Evolutionary conservation across 768 basidiomycete species (phyloP), one percentile per base, ranked within the genome.

Genomic region (Trametopsis cervina): DNA sequence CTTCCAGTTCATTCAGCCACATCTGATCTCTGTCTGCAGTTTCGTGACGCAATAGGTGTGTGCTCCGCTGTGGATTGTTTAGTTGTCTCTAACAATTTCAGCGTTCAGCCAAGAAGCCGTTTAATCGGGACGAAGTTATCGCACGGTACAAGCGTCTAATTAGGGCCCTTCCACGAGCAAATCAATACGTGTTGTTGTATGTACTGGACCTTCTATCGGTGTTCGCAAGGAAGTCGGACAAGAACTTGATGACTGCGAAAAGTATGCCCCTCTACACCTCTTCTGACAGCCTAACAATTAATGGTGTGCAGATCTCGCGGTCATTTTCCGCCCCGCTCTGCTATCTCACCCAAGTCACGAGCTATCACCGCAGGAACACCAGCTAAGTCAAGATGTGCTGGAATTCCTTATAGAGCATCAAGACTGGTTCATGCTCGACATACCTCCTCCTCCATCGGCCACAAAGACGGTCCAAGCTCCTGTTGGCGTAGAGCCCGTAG

Each of bases 351-450:
- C 92, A 2, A 66, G 74, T 20, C 92, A 97, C 60, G 89, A 91
- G 59, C 79, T 94, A 72, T 79, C 78, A 4, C 92, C 92, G 0
- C 68, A 77, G 40, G 91, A 95, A 60, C 92, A 97, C 67, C 78
- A 81, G 7, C 76, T 91, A 6, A 91, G 86, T 54, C 95, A 96
- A 65, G 73, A 75, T 48, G 94, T 98, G 23, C 76, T 99, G 42
- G 93, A 97, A 63, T 97, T 96, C 64, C 73, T 99, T 45, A 96
- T 99, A 56, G 85, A 81, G n/a, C 85, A 97, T 54, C 94, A 97
- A 62, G 93, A 95, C 60, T 85, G 85, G 77, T 99, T 99, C 66
- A 78, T 95, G 75, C 68, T 96, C 43, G 92, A 89, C 57, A 85
- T 89, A 36, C 79, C 88, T 4, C 80, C 86, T 1, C 85, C 88